phyloP scores from a whole-genome alignment of 257 asterid genomes.

The Capsicum rhomboideum region DNA sequence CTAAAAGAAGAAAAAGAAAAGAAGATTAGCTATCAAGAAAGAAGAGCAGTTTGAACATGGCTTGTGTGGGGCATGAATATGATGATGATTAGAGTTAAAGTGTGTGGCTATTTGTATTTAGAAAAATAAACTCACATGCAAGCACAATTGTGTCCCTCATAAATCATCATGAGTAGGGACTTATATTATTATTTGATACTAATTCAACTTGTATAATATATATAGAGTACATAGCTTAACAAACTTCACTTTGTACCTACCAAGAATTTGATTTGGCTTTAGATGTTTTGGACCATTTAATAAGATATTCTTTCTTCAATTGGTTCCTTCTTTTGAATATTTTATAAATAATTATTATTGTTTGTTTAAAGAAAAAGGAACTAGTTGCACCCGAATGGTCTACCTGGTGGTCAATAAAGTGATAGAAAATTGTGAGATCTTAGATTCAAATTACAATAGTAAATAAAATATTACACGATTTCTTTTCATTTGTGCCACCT shows the following conservation, averaged over 20 bases:
- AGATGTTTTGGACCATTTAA: conserved; percentile 1
- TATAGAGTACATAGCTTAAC: not conserved
- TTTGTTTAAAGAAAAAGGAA: not conserved
- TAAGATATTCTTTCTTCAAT: not conserved
- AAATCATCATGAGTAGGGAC: conserved; percentile 44
- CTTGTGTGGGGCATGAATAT: conserved; percentile 3
- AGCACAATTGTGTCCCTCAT: conserved; percentile 36
- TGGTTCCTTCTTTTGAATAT: not conserved
- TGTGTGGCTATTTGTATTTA: not conserved
- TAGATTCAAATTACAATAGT: no score
- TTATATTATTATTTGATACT: not conserved
- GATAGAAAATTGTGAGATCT: not conserved
- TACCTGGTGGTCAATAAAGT: not conserved
- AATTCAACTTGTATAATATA: not conserved
- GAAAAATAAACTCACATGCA: conserved; percentile 27
- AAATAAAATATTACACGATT: not conserved
- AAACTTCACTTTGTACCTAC: conserved; percentile 17
- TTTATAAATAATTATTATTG: not conserved
- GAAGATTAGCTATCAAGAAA: not conserved
- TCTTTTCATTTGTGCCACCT: not conserved
- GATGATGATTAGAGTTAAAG: not conserved
- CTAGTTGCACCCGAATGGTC: not conserved
- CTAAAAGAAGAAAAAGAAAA: not conserved
- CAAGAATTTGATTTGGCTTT: conserved; percentile 1
- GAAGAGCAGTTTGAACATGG: conserved; percentile 10